Percentiles rank a stretch among this genome's conserved stretches.
Conservation (phyloP, 2,329 filamentous ascomycete species). For the Fusarium sp. region DNA sequence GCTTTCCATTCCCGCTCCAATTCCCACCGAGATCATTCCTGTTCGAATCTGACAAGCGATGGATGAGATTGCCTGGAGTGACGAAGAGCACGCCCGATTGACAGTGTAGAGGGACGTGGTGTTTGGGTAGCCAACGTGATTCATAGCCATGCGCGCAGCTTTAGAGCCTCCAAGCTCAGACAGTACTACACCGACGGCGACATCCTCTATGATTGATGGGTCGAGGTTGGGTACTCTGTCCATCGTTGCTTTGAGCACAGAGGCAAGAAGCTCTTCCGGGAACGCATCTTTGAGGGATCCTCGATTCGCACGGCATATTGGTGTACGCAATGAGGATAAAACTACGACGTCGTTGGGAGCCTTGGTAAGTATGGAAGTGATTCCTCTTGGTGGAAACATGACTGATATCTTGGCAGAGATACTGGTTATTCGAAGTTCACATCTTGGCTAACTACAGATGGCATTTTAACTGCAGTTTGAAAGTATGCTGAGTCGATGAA, state of each 20-base stretch:
- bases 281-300: conserved; percentile 87
- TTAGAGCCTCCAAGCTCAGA: conserved; percentile 91
- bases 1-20: conserved; percentile 93
- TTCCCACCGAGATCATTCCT: conserved; percentile 76
- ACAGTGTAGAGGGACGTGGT: conserved; percentile 83
- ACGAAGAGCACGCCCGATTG: conserved; percentile 86
- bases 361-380: conserved; percentile 66
- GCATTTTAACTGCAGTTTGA: neutral
- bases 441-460: neutral
- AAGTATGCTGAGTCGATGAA: neutral
- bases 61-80: conserved; percentile 78
- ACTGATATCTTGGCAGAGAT: neutral
- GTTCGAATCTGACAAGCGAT: conserved; percentile 78
- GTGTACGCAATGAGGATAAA: conserved; percentile 88
- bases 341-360: conserved; percentile 84
- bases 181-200: conserved; percentile 87
- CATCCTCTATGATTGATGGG: conserved; percentile 70
- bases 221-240: conserved; percentile 71
- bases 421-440: neutral
- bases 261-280: conserved; percentile 85
- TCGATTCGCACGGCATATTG: conserved; percentile 83
- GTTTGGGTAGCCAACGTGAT: conserved; percentile 80
- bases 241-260: conserved; percentile 58
- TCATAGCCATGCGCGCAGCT: conserved; percentile 88
- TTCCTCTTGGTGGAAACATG: neutral